phyloP scores from a whole-genome alignment of 1,139 yeast species.

The Suhomyces panamericanus region DNA sequence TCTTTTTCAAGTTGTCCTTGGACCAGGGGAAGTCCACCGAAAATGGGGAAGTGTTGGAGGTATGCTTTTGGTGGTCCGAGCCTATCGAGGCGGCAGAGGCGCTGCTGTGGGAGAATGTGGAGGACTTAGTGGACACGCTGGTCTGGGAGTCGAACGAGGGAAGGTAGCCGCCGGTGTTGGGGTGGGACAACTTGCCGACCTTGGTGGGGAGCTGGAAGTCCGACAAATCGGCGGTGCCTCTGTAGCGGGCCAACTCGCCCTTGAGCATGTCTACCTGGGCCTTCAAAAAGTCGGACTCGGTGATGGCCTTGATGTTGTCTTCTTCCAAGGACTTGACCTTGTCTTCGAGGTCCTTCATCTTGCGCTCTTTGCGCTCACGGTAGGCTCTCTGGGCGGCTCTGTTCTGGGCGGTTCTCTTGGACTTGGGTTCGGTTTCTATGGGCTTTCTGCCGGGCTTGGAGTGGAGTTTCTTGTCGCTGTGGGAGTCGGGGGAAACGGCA shows the following conservation, averaged over 20 bases:
- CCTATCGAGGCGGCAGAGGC: conserved; percentile 3
- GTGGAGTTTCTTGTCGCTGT: conserved; percentile 41
- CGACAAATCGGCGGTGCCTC: conserved; percentile 46
- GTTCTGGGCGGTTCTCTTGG: conserved; percentile 93
- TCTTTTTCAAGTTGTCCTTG: conserved; percentile 22
- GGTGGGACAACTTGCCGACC: conserved; percentile 35
- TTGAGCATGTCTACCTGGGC: conserved; percentile 76
- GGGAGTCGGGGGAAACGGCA: conserved; percentile 22
- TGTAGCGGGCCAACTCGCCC: conserved; percentile 65
- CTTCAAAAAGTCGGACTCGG: conserved; percentile 73
- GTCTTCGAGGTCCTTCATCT: conserved; percentile 82
- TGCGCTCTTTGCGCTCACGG: conserved; percentile 88
- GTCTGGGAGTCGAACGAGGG: conserved; percentile 19
- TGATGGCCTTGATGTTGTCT: conserved; percentile 59
- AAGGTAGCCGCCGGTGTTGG: conserved; percentile 22
- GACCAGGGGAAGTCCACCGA: conserved; percentile 41
- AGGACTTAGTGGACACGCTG: conserved; percentile 17
- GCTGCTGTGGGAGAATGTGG: conserved; percentile 5
- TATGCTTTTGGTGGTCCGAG: conserved; percentile 1
- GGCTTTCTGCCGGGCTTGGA: conserved; percentile 66
- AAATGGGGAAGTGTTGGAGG: conserved; percentile 11
- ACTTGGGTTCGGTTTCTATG: conserved; percentile 73
- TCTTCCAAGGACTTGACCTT: conserved; percentile 71
- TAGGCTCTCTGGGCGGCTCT: conserved; percentile 98
- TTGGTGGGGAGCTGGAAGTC: conserved; percentile 37